These are phyloP conservation scores for Cryphonectria radicalis DNA, from an alignment of 2,329 filamentous ascomycete species.

Conservation along the genomic window DNA sequence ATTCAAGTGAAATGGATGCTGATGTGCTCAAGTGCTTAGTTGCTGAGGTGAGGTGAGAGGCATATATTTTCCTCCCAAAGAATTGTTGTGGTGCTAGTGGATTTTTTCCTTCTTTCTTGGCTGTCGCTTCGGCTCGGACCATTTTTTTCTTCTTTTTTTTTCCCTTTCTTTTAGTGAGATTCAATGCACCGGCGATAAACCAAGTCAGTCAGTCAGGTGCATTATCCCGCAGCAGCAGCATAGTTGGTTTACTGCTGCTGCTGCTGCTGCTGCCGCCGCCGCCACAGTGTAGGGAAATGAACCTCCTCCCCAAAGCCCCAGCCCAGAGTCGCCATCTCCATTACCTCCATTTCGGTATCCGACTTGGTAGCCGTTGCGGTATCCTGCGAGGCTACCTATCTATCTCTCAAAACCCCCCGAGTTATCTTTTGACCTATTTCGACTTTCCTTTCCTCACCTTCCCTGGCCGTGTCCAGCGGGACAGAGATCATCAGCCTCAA, in stretches of 20 bases:
- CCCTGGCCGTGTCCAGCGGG: not conserved
- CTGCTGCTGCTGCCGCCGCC: not conserved
- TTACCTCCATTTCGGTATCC: slow-evolving; percentile 9
- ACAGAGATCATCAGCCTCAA: slow-evolving; percentile 6
- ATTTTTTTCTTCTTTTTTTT: not conserved
- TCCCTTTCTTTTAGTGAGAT: not conserved
- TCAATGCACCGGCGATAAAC: not conserved
- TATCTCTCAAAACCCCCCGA: slow-evolving; percentile 7
- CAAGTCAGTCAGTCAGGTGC: not conserved
- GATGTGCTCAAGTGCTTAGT: not conserved
- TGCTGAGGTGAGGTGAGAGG: not conserved
- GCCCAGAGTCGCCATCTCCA: not conserved
- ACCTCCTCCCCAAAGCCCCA: not conserved
- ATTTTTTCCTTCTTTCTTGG: not conserved
- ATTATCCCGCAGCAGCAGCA: not conserved
- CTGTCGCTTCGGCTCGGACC: slow-evolving; percentile 1
- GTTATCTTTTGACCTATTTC: not conserved
- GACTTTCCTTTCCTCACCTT: slow-evolving; percentile 1
- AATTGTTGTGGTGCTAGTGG: slow-evolving; percentile 11
- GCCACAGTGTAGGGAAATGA: not conserved
- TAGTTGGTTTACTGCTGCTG: no score
- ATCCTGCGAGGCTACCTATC: not conserved
- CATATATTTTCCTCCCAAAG: not conserved
- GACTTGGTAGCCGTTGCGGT: slow-evolving; percentile 2
- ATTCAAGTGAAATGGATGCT: not conserved